Conservation (phyloP, 2,329 filamentous ascomycete genomes). For the Colletotrichum abscissum region DNA sequence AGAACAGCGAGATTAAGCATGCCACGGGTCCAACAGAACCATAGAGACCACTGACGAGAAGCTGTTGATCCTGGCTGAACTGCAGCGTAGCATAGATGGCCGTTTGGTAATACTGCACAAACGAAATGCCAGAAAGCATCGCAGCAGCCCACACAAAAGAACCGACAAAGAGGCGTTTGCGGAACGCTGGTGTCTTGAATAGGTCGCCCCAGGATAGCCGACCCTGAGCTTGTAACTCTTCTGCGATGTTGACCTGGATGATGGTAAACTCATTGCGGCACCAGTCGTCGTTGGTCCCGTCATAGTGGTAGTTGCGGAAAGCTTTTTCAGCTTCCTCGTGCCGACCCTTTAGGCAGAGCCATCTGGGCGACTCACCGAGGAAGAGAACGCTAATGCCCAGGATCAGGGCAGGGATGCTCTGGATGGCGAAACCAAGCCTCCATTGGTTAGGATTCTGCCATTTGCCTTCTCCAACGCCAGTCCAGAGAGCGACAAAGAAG, state of each 20-base stretch:
- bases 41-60: conserved; percentile 53
- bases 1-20: conserved; percentile 50
- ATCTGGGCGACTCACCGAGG: conserved; percentile 49
- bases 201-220: conserved; percentile 47
- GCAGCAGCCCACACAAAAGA: conserved; percentile 54
- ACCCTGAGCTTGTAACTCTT: conserved; percentile 44
- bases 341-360: conserved; percentile 49
- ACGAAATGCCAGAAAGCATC: conserved; percentile 54
- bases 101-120: conserved; percentile 56
- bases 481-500: conserved; percentile 53
- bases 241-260: conserved; percentile 50
- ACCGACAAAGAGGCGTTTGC: conserved; percentile 51
- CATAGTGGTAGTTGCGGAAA: conserved; percentile 48
- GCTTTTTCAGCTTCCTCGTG: conserved; percentile 48
- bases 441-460: conserved; percentile 52
- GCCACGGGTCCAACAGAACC: conserved; percentile 51
- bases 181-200: conserved; percentile 46
- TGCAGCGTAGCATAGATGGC: conserved; percentile 54
- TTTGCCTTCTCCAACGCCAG: conserved; percentile 50
- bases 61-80: conserved; percentile 48
- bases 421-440: conserved; percentile 51
- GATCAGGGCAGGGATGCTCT: conserved; percentile 47
- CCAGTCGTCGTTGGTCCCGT: conserved; percentile 50
- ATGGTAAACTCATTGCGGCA: conserved; percentile 46
- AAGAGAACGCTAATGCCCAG: conserved; percentile 49